A percentile compares a stretch with the other conserved stretches of the same genome.
Evolutionary conservation across 2,329 filamentous ascomycete species (phyloP).

Genomic region (Aspergillus quadricinctus): DNA sequence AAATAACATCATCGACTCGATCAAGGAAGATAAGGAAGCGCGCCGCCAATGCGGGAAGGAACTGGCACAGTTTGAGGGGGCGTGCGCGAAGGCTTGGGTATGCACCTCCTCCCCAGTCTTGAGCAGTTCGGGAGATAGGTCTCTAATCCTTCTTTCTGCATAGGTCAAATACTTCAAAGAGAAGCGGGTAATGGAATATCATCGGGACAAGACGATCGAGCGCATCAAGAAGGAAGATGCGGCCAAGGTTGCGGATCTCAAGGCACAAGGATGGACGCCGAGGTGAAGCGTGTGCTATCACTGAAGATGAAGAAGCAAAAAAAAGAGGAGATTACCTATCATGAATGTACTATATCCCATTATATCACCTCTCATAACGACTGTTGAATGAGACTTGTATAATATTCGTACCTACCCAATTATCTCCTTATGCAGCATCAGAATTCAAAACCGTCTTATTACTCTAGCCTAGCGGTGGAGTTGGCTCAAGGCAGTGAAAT

Average conservation of each 20-base stretch:
- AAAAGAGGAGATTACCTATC: constrained; percentile 17
- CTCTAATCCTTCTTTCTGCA: not conserved
- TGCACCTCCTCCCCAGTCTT: constrained; percentile 32
- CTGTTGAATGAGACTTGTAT: not conserved
- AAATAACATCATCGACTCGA: constrained; percentile 72
- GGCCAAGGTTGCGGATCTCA: constrained; percentile 50
- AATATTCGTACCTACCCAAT: not conserved
- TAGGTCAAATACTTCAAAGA: constrained; percentile 98
- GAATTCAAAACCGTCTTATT: not conserved
- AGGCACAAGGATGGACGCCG: constrained; percentile 39
- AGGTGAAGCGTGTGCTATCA: constrained; percentile 12
- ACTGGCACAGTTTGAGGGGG: constrained; percentile 67
- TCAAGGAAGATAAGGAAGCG: constrained; percentile 55
- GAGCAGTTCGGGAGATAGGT: not conserved
- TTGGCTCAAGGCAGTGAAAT: not conserved
- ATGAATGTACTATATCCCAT: constrained; percentile 23
- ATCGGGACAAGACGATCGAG: constrained; percentile 75
- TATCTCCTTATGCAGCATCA: not conserved
- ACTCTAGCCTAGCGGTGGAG: not conserved
- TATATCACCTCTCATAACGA: not conserved
- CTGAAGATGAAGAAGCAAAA: not conserved
- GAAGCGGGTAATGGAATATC: constrained; percentile 84
- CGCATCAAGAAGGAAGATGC: constrained; percentile 71
- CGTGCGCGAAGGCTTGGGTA: constrained; percentile 90
- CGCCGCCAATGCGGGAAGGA: constrained; percentile 57